phyloP scores from a whole-genome alignment of 2,329 filamentous ascomycete species.

The Fusarium sp. region DNA sequence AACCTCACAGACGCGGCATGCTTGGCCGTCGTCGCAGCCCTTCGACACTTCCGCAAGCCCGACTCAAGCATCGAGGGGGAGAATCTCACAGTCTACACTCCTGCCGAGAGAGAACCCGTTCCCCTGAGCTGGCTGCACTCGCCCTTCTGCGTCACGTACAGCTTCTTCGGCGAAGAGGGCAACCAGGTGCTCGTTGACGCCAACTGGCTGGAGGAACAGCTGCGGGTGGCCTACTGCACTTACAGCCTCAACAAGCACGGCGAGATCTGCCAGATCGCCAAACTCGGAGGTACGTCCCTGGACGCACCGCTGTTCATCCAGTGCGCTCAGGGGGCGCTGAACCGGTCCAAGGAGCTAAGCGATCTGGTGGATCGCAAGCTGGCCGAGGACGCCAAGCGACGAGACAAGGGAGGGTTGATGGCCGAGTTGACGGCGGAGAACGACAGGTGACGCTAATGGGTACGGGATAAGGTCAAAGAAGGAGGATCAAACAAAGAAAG shows the following conservation, averaged over 20 bases:
- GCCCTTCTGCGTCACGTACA: conserved; percentile 91
- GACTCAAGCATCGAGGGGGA: conserved; percentile 90
- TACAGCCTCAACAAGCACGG: conserved; percentile 90
- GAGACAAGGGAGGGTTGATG: conserved; percentile 81
- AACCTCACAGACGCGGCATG: conserved; percentile 89
- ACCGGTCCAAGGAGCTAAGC: conserved; percentile 84
- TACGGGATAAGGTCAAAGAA: conserved; percentile 20
- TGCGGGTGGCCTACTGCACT: conserved; percentile 77
- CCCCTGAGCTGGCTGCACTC: conserved; percentile 91
- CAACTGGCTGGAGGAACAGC: conserved; percentile 79
- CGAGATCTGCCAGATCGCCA: conserved; percentile 91
- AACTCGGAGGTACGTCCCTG: conserved; percentile 85
- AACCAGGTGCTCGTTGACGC: conserved; percentile 77
- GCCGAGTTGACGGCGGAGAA: conserved; percentile 87
- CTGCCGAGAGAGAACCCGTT: conserved; percentile 89
- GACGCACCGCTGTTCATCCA: conserved; percentile 82
- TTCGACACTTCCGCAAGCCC: conserved; percentile 91
- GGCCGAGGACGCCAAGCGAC: conserved; percentile 79
- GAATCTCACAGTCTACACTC: conserved; percentile 83
- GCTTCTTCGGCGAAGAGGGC: conserved; percentile 79
- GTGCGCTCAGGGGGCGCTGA: conserved; percentile 78
- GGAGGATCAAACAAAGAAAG: conserved; percentile 31
- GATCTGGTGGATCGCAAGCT: conserved; percentile 77
- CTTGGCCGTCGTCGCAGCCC: conserved; percentile 85
- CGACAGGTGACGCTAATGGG: conserved; percentile 62